A percentile compares a stretch with the other conserved stretches of the same genome.
These are phyloP conservation scores for Rhodotorula sp. DNA, from an alignment of 1,284 basidiomycete genomes.

Conservation along the genomic window DNA sequence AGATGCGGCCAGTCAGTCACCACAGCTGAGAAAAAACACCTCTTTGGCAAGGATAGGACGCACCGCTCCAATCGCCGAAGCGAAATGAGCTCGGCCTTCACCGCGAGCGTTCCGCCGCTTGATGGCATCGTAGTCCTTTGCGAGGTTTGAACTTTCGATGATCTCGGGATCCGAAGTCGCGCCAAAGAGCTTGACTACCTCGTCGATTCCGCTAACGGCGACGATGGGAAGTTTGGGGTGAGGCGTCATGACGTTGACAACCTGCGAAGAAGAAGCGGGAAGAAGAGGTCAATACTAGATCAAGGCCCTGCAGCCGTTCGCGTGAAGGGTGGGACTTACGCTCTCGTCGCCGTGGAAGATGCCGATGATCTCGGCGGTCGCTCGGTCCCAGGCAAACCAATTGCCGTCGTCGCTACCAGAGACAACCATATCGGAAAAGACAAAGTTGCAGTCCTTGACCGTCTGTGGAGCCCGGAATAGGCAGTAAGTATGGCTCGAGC, in stretches of 20 bases:
- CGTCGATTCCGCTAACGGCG: constrained; percentile 81
- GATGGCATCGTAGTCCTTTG: constrained; percentile 60
- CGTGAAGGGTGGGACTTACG: not conserved
- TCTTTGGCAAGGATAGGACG: not conserved
- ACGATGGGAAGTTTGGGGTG: constrained; percentile 76
- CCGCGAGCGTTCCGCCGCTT: constrained; percentile 51
- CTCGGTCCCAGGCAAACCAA: constrained; percentile 75
- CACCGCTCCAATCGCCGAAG: not conserved
- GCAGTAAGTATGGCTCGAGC: too few species aligned
- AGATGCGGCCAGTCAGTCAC: not conserved
- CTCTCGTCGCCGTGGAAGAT: constrained; percentile 78
- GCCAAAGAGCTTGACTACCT: constrained; percentile 79
- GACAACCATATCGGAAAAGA: constrained; percentile 73
- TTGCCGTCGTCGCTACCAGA: constrained; percentile 86
- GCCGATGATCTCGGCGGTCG: constrained; percentile 62
- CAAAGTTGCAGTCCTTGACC: constrained; percentile 75
- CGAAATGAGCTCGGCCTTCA: not conserved
- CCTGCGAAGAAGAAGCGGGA: constrained; percentile 38
- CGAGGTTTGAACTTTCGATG: constrained; percentile 67
- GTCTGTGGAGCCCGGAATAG: constrained; percentile 56
- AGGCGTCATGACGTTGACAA: constrained; percentile 80
- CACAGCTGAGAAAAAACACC: not conserved
- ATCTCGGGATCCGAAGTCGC: constrained; percentile 56
- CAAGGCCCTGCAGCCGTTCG: too few species aligned
- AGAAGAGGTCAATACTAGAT: not conserved